Evolutionary conservation across 2,329 filamentous ascomycete genomes (phyloP).

Genomic region (Chrysoporthe cubensis): DNA sequence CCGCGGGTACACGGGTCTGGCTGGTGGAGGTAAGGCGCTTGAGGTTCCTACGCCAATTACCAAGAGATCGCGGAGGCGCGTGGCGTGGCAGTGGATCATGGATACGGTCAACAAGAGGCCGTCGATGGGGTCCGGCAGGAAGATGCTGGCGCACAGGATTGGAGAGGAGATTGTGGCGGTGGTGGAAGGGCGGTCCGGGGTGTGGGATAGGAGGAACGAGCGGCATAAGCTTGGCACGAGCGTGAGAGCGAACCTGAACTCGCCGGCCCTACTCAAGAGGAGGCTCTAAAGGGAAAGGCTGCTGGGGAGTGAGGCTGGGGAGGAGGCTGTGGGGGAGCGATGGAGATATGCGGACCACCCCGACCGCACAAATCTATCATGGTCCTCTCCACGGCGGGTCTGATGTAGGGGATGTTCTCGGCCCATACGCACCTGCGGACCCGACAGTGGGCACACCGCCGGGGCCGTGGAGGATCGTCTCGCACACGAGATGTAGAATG

Average conservation of each 20-base stretch:
- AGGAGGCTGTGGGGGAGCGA: neutral
- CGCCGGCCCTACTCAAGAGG: conserved; percentile 42
- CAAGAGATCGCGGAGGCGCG: conserved; percentile 74
- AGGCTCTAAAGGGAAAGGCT: conserved; percentile 29
- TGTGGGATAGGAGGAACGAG: conserved; percentile 80
- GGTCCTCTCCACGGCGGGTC: neutral
- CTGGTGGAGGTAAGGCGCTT: conserved; percentile 83
- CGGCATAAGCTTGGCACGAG: conserved; percentile 83
- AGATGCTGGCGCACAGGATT: conserved; percentile 75
- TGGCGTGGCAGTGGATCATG: conserved; percentile 87
- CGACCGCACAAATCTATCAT: neutral
- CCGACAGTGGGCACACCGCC: neutral
- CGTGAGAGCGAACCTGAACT: conserved; percentile 72
- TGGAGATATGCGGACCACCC: neutral
- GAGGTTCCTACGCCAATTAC: conserved; percentile 80
- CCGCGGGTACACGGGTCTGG: conserved; percentile 73
- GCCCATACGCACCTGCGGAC: neutral
- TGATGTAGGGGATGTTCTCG: neutral
- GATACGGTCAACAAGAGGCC: conserved; percentile 79
- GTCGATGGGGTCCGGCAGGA: conserved; percentile 70
- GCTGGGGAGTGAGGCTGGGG: neutral
- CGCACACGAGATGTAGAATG: neutral
- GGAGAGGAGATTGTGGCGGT: conserved; percentile 87
- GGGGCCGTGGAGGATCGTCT: neutral
- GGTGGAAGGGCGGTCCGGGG: conserved; percentile 79